A percentile compares a stretch with the other conserved stretches of the same genome.
These are phyloP conservation scores for Westerdykella aurantiaca DNA, from an alignment of 2,329 filamentous ascomycete genomes.

Conservation along the genomic window DNA sequence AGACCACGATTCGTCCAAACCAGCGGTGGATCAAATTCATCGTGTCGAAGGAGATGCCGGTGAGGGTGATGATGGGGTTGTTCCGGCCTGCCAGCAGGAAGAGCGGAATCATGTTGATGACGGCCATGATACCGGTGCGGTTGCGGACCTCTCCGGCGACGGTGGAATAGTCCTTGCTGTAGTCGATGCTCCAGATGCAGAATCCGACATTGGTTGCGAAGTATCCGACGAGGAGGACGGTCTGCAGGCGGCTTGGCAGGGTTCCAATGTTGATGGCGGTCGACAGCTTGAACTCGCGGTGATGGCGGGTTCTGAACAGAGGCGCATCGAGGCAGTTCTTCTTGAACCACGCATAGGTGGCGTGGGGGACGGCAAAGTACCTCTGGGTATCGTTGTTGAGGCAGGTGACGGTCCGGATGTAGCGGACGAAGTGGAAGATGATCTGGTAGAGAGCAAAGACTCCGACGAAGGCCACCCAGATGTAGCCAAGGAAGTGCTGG, in stretches of 20 bases:
- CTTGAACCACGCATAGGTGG: constrained; percentile 41
- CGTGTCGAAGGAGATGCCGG: constrained; percentile 73
- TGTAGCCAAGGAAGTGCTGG: constrained; percentile 33
- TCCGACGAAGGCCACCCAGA: constrained; percentile 57
- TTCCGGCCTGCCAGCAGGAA: constrained; percentile 71
- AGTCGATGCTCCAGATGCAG: constrained; percentile 52
- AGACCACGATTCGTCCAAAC: constrained; percentile 68
- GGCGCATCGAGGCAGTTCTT: constrained; percentile 44
- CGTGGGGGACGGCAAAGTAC: constrained; percentile 66
- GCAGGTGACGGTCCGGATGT: constrained; percentile 68
- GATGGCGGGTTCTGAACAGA: constrained; percentile 44
- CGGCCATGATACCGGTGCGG: constrained; percentile 62
- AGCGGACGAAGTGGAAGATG: constrained; percentile 54
- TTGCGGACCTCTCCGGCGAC: constrained; percentile 60
- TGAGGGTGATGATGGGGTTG: constrained; percentile 67
- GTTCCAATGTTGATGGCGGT: constrained; percentile 46
- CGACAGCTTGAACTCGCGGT: constrained; percentile 48
- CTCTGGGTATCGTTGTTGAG: constrained; percentile 73
- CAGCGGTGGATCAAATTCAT: constrained; percentile 78
- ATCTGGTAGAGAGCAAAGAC: constrained; percentile 64
- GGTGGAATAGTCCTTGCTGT: constrained; percentile 66
- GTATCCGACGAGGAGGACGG: constrained; percentile 44
- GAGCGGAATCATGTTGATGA: constrained; percentile 73
- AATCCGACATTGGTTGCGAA: constrained; percentile 46
- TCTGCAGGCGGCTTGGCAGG: constrained; percentile 46